These are phyloP conservation scores for Cercospora sp. DNA, from an alignment of 2,329 filamentous ascomycete species.

Conservation along the genomic window DNA sequence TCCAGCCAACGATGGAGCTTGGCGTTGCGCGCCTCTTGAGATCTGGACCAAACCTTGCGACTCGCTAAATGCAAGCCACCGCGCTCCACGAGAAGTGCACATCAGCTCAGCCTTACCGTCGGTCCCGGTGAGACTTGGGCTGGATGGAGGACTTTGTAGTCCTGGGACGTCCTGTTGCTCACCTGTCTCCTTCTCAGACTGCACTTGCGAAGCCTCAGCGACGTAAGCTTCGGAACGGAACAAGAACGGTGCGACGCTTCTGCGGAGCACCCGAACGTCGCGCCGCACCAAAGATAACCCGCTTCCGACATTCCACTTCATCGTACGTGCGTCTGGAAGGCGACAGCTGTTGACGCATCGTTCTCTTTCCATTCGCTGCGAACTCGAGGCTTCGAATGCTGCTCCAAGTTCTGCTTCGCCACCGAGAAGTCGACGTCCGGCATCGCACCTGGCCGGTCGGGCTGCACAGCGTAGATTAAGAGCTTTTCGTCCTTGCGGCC, in stretches of 20 bases:
- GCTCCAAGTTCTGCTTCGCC: not conserved
- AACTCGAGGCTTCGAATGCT: not conserved
- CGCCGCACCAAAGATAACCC: not conserved
- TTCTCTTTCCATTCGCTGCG: not conserved
- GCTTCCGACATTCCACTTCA: not conserved
- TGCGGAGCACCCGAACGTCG: not conserved
- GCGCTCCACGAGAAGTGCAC: not conserved
- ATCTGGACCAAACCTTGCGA: not conserved
- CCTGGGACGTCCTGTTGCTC: too few species aligned
- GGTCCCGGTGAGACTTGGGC: not conserved
- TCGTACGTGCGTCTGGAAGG: not conserved
- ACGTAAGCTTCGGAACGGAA: too few species aligned
- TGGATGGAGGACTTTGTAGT: not conserved
- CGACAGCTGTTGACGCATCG: not conserved
- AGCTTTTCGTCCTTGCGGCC: not conserved
- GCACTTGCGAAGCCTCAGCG: too few species aligned
- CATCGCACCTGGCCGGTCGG: not conserved
- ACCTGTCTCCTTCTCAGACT: too few species aligned
- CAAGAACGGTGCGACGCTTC: not conserved
- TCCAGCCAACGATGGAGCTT: not conserved
- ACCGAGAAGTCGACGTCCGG: not conserved
- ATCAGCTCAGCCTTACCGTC: not conserved
- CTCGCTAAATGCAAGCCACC: not conserved
- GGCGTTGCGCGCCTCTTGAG: not conserved
- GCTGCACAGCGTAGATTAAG: not conserved